Conservation (phyloP, 768 basidiomycete species). For the Stropharia rugosoannulata region DNA sequence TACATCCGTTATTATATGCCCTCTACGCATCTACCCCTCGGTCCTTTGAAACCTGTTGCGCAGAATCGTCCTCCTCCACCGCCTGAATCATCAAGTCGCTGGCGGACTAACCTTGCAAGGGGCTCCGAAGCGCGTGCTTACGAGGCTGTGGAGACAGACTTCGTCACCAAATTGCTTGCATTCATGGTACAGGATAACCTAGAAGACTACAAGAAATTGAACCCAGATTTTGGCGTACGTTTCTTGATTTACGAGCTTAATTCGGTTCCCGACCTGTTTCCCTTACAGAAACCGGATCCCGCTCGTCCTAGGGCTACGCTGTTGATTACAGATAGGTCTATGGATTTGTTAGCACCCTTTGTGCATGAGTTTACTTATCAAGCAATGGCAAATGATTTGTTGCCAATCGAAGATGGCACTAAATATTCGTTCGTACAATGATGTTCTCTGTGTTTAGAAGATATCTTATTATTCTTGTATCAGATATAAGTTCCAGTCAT, state of each 20-base stretch:
- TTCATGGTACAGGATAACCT: conserved; percentile 80
- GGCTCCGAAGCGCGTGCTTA: conserved; percentile 67
- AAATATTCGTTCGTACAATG: conserved; percentile 72
- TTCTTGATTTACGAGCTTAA: not conserved
- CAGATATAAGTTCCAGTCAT: conserved; percentile 94
- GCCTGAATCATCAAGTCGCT: conserved; percentile 60
- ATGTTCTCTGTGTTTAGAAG: conserved; percentile 5
- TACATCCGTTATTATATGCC: conserved; percentile 93
- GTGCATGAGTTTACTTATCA: conserved; percentile 99
- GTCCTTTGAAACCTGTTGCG: conserved; percentile 70
- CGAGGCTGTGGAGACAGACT: conserved; percentile 72
- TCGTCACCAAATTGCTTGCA: conserved; percentile 79
- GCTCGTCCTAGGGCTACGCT: conserved; percentile 75
- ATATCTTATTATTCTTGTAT: not conserved
- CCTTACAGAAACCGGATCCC: conserved; percentile 51
- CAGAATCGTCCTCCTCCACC: conserved; percentile 68
- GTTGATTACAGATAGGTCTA: conserved; percentile 93
- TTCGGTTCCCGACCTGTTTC: not conserved
- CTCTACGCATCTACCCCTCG: conserved; percentile 77
- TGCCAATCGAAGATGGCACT: conserved; percentile 83
- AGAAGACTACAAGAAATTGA: conserved; percentile 84
- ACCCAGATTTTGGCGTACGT: conserved; percentile 81
- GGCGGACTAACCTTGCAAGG: conserved; percentile 81
- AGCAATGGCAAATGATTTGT: conserved; percentile 95
- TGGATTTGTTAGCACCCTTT: conserved; percentile 90